phyloP scores from a whole-genome alignment of 139 green algal species.

The Coelastrella sp. region DNA sequence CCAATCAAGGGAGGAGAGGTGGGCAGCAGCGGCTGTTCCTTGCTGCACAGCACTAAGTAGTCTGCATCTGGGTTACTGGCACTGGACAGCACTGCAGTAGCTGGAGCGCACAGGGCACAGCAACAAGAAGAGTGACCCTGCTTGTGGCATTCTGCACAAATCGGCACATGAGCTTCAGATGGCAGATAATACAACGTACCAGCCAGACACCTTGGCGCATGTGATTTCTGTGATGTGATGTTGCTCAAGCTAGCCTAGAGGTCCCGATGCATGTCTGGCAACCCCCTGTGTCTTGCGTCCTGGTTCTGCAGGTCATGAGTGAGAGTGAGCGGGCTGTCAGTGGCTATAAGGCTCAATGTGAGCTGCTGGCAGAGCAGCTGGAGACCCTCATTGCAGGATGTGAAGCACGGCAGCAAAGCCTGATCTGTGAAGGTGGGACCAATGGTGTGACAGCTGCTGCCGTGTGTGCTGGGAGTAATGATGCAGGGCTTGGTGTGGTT shows the following conservation, averaged over 20 bases:
- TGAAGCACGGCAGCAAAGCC: slow-evolving; percentile 65
- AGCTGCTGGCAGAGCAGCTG: slow-evolving; percentile 82
- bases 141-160: no score
- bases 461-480: slow-evolving; percentile 3
- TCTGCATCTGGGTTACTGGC: not conserved
- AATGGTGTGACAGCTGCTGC: not conserved
- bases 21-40: not conserved
- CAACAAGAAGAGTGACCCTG: not conserved
- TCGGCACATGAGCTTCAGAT: no score
- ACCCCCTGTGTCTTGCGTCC: no score
- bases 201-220: not conserved
- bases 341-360: slow-evolving; percentile 92
- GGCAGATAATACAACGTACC: no score
- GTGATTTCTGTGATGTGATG: not conserved
- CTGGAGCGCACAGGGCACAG: not conserved
- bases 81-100: not conserved
- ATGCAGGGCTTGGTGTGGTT: slow-evolving; percentile 37
- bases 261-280: no score
- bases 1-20: slow-evolving; percentile 8
- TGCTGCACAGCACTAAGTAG: not conserved
- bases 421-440: slow-evolving; percentile 78
- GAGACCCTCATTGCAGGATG: slow-evolving; percentile 76
- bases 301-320: not conserved
- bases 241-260: not conserved
- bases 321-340: slow-evolving; percentile 41